Evolutionary conservation across 2,329 filamentous ascomycete species (phyloP).

Genomic region (Xylaria sp.): DNA sequence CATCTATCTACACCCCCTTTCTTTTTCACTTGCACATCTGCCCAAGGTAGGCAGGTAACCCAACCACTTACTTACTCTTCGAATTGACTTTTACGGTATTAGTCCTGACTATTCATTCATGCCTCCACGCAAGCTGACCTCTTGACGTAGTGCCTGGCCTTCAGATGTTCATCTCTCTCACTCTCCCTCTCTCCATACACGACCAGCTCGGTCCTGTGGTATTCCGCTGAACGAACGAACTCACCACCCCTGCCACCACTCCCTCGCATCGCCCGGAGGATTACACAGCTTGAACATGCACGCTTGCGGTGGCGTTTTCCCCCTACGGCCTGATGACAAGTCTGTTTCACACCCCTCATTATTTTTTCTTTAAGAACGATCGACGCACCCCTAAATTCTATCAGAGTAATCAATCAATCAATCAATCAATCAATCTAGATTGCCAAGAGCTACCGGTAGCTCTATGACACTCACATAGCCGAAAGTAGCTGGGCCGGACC

Average conservation of each 20-base stretch:
- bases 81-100: slow-evolving; percentile 6
- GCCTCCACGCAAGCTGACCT: slow-evolving; percentile 17
- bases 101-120: slow-evolving; percentile 3
- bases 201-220: slow-evolving; percentile 18
- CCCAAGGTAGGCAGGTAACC: slow-evolving; percentile 34
- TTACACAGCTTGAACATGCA: slow-evolving; percentile 18
- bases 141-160: slow-evolving; percentile 1
- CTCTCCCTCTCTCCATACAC: slow-evolving; percentile 9
- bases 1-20: slow-evolving; percentile 28
- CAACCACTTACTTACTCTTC: slow-evolving; percentile 17
- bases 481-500: slow-evolving; percentile 18
- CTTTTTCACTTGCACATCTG: slow-evolving; percentile 27
- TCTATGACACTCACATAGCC: slow-evolving; percentile 21
- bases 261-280: slow-evolving; percentile 10
- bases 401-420: slow-evolving; percentile 38
- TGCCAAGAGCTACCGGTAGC: slow-evolving; percentile 38
- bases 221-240: slow-evolving; percentile 28
- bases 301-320: slow-evolving; percentile 2
- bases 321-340: slow-evolving; percentile 37
- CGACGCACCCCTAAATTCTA: slow-evolving; percentile 41
- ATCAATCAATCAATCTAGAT: slow-evolving; percentile 43
- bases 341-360: slow-evolving; percentile 33
- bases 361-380: slow-evolving; percentile 27
- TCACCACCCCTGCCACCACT: not conserved
- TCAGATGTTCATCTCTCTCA: slow-evolving; percentile 10